Percentiles rank a stretch among this genome's conserved stretches.
Conservation (phyloP, 306 rosid genomes). For the cucumber (Cucumis sativus) region Cucumber_9930_V3 NC_026661.2:20170001-20170500, state of each 20-base stretch:
- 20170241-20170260: too few relatives aligned
- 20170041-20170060: neutral
- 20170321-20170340: constrained; percentile 86
- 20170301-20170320: constrained; percentile 91
- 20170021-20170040: neutral
- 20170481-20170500: too few relatives aligned
- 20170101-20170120: neutral
- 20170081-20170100: neutral
- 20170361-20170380: constrained; percentile 70
- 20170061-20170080: neutral
- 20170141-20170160: neutral
- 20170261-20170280: constrained; percentile 61
- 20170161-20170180: neutral
- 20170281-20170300: constrained; percentile 76
- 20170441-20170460: constrained; percentile 23
- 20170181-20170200: neutral
- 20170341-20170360: constrained; percentile 71
- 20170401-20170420: constrained; percentile 92
- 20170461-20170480: neutral
- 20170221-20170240: neutral
- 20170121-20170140: neutral
- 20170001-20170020: neutral
- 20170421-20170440: constrained; percentile 84
- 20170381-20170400: constrained; percentile 73
- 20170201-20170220: neutral